Conservation (phyloP, 352 stramenopile species). For the Hyaloperonospora brassicae region DNA sequence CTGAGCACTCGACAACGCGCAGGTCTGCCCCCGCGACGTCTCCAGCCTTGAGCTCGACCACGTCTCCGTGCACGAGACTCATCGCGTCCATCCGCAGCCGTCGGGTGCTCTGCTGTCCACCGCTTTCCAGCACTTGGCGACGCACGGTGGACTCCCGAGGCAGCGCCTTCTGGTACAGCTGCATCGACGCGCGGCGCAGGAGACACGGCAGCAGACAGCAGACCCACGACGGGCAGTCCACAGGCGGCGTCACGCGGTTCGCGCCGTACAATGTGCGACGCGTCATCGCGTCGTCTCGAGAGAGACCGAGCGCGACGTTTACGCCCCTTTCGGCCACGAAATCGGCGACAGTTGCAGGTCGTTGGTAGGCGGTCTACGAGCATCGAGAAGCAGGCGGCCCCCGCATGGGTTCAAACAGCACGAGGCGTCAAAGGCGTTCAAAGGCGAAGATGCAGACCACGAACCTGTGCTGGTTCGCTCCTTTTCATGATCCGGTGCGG, state of each 20-base stretch:
- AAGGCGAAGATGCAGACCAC: too few relatives aligned
- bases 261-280: slow-evolving; percentile 61
- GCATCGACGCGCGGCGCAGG: slow-evolving; percentile 86
- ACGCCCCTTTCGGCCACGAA: slow-evolving; percentile 59
- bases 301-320: slow-evolving; percentile 46
- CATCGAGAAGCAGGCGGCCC: too few relatives aligned
- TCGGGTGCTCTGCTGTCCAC: slow-evolving; percentile 30
- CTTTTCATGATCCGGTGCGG: too few relatives aligned
- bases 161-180: slow-evolving; percentile 75
- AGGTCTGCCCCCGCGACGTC: slow-evolving; percentile 88
- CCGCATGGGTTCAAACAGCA: too few relatives aligned
- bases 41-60: slow-evolving; percentile 85
- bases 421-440: too few relatives aligned
- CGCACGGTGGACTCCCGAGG: slow-evolving; percentile 87
- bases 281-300: slow-evolving; percentile 66
- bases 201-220: slow-evolving; percentile 92
- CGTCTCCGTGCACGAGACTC: slow-evolving; percentile 87
- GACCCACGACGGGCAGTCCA: slow-evolving; percentile 90
- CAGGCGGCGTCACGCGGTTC: slow-evolving; percentile 86
- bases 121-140: slow-evolving; percentile 21
- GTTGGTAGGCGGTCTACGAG: slow-evolving; percentile 25
- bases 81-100: slow-evolving; percentile 87
- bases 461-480: too few relatives aligned
- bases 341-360: slow-evolving; percentile 34
- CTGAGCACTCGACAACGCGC: slow-evolving; percentile 69